Percentiles rank a stretch among this genome's conserved stretches.
phyloP scores from a whole-genome alignment of 139 green algal genomes.

The Dunaliella primolecta region DNA sequence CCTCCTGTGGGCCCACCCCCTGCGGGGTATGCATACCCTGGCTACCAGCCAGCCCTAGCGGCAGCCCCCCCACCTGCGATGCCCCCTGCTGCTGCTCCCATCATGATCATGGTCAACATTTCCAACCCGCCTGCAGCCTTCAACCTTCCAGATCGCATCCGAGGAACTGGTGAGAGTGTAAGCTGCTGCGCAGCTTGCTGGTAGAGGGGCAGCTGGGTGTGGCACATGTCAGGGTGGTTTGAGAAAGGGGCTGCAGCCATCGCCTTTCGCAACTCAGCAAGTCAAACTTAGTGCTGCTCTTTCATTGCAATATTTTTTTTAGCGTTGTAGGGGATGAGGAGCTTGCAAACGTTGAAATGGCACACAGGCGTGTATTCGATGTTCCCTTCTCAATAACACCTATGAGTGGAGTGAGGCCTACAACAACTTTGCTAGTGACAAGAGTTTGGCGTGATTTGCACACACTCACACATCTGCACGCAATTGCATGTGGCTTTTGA shows the following conservation, averaged over 20 bases:
- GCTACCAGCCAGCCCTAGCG: background rate
- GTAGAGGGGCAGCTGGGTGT: background rate
- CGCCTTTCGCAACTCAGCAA: background rate
- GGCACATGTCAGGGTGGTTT: background rate
- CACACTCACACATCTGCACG: too few species aligned
- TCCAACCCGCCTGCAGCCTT: background rate
- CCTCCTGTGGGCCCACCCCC: background rate
- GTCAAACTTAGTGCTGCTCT: background rate
- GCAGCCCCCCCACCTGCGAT: too few species aligned
- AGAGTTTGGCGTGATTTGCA: too few species aligned
- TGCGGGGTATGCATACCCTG: background rate
- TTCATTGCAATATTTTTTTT: background rate
- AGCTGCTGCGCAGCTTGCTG: background rate
- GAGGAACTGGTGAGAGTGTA: constrained; percentile 2
- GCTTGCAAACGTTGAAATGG: too few species aligned
- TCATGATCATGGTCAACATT: constrained; percentile 12
- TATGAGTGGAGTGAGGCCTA: too few species aligned
- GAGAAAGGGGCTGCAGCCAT: background rate
- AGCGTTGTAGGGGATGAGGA: too few species aligned
- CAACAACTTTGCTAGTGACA: too few species aligned
- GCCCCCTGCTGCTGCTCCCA: background rate
- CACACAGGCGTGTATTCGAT: too few species aligned
- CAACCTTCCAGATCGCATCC: constrained; percentile 9
- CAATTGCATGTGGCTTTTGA: too few species aligned
- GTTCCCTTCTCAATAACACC: too few species aligned